Evolutionary conservation across 192 early-diverging fungal species (phyloP).

Genomic region (Geranomyces michiganensis): DNA sequence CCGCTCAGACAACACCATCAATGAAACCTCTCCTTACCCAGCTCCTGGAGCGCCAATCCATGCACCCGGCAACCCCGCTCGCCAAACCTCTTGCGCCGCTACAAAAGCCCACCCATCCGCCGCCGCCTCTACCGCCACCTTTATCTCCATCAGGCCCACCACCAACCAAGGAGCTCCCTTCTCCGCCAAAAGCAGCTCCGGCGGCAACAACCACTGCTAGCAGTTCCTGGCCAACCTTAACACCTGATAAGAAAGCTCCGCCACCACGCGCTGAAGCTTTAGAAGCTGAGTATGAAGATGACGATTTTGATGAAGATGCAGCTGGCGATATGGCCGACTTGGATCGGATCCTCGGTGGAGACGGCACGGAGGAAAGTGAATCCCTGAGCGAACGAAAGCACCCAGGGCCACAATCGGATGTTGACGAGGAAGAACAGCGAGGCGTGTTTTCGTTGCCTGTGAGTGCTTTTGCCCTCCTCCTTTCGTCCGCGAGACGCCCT

Average conservation of each 20-base stretch:
- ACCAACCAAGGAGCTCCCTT: constrained; percentile 12
- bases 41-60: not conserved
- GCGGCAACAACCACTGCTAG: not conserved
- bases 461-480: not conserved
- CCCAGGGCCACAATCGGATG: not conserved
- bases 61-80: not conserved
- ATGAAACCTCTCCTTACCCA: not conserved
- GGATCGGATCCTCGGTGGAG: not conserved
- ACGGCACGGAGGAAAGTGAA: not conserved
- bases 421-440: not conserved
- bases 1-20: not conserved
- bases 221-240: not conserved
- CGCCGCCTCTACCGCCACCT: constrained; percentile 4
- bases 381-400: not conserved
- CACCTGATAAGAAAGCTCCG: not conserved
- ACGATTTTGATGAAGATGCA: constrained; percentile 1
- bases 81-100: not conserved
- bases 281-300: constrained; percentile 6
- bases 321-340: not conserved
- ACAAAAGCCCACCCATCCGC: constrained; percentile 1
- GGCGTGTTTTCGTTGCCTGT: not conserved
- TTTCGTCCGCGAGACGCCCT: not conserved
- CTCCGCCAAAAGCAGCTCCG: not conserved
- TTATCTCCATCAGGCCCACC: constrained; percentile 23
- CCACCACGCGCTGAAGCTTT: not conserved